Base-by-base conservation (phyloP, 2,329 filamentous ascomycete genomes). In the Arthroderma sp. region DNA sequence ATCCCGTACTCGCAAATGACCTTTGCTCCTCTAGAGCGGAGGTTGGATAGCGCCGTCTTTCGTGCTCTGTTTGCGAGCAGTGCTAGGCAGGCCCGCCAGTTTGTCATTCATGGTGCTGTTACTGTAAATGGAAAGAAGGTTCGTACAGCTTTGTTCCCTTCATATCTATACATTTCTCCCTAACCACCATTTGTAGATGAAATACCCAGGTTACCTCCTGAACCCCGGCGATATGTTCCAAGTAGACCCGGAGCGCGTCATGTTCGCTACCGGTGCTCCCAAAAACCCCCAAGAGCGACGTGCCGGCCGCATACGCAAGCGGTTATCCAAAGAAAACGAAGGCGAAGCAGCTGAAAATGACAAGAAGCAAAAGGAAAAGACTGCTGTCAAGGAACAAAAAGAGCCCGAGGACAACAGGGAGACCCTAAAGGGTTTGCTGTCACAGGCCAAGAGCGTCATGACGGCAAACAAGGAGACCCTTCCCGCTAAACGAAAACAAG, bases 171-270 rank as follows among this genome's bases (percentile, higher is more conserved):
- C 15, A 22, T 22, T 22, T 22, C 15, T 22, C 3, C 15, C 15
- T 22, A 22, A 22, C 15, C 15, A 30, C n/a, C 30, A 27, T 36
- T 6, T 38, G 8, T 54, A 94, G 89, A 94, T 96, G 84, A 73
- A 76, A 51, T 85, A 91, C 59, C 88, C 91, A 6, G 83, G 86
- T 45, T 98, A 98, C 64, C 80, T 87, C 52, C 76, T 98, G 34
- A 98, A 98, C 64, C 93, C 91, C 2, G 91, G 91, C 54, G 91
- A 98, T 63, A 86, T 98, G 79, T 98, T 98, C 73, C 86, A 94
- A 62, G 89, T 98, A 56, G 83, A 95, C 15, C 74, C 84, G 32
- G 86, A 94, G 34, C 79, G 82, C 55, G 91, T 98, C 46, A 74
- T 98, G 65, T 88, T 76, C 57, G 89, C 86, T 31, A 94, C 88